Conservation (phyloP, 2,329 filamentous ascomycete genomes). For the Diaporthe sp. region DNA sequence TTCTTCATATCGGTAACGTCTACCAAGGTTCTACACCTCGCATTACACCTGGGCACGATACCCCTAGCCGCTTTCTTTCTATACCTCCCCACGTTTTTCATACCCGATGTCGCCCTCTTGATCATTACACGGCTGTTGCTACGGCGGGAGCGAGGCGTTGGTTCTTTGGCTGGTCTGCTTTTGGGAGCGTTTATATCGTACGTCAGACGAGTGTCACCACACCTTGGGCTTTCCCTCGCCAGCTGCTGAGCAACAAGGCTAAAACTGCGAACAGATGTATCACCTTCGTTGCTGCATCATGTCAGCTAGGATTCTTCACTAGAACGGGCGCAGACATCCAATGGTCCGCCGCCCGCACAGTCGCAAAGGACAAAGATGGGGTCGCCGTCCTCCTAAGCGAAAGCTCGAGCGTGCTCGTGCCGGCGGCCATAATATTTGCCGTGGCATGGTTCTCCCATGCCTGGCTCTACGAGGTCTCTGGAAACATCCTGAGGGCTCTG, state of each 20-base stretch:
- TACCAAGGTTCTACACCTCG: slow-evolving; percentile 23
- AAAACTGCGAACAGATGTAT: slow-evolving; percentile 8
- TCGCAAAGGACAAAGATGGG: slow-evolving; percentile 26
- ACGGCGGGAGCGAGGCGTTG: slow-evolving; percentile 28
- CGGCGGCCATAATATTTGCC: slow-evolving; percentile 14
- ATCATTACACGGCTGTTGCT: slow-evolving; percentile 7
- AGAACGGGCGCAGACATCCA: slow-evolving; percentile 26
- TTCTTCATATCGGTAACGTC: slow-evolving; percentile 22
- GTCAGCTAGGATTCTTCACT: slow-evolving; percentile 27
- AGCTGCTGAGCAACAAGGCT: neutral
- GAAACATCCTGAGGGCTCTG: slow-evolving; percentile 21
- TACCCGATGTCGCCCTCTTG: slow-evolving; percentile 19
- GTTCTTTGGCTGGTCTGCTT: slow-evolving; percentile 26
- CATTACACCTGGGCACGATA: slow-evolving; percentile 24
- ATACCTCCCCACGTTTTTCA: slow-evolving; percentile 29
- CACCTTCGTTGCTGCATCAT: slow-evolving; percentile 19
- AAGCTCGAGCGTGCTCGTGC: slow-evolving; percentile 26
- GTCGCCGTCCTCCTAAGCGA: slow-evolving; percentile 25
- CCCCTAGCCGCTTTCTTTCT: slow-evolving; percentile 18
- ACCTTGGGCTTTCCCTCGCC: neutral
- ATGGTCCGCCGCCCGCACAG: slow-evolving; percentile 9
- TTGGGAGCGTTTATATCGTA: slow-evolving; percentile 29
- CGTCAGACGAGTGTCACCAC: neutral
- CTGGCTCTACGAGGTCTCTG: slow-evolving; percentile 25
- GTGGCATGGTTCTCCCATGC: slow-evolving; percentile 27